Evolutionary conservation across 2,329 filamentous ascomycete species (phyloP).

Genomic region (Diaporthe destruens): DNA sequence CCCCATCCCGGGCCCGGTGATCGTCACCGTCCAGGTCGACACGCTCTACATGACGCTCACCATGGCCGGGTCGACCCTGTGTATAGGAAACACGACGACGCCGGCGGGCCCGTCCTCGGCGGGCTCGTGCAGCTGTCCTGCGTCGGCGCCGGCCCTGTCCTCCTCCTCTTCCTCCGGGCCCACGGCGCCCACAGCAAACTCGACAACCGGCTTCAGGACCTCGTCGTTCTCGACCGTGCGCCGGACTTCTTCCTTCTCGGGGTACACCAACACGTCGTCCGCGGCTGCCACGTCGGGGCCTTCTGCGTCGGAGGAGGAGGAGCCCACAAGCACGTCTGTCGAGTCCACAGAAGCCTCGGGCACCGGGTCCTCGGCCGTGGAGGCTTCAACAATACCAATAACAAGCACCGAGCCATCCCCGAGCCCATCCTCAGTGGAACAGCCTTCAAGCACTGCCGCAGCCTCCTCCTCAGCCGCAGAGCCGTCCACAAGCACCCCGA

Average conservation of each 20-base stretch:
- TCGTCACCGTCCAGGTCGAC: conserved; percentile 8
- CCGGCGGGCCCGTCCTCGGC: conserved; percentile 2
- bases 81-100: not conserved
- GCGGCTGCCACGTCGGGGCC: not conserved
- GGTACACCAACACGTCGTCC: not conserved
- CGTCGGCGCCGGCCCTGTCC: not conserved
- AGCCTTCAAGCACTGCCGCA: no score
- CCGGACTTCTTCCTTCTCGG: not conserved
- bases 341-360: not conserved
- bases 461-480: not conserved
- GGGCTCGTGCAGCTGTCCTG: not conserved
- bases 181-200: not conserved
- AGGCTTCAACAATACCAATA: not conserved
- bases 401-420: no score
- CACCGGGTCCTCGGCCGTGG: not conserved
- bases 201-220: not conserved
- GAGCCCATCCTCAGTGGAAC: not conserved
- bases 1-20: not conserved
- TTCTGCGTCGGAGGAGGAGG: not conserved
- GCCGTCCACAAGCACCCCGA: not conserved
- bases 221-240: not conserved
- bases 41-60: conserved; percentile 8
- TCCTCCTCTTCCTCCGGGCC: not conserved
- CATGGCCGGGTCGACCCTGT: not conserved
- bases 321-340: not conserved